A percentile compares a stretch with the other conserved stretches of the same genome.
These are phyloP conservation scores for Halteria grandinella DNA, from an alignment of 73 alveolate genomes.

Conservation along the genomic window DNA sequence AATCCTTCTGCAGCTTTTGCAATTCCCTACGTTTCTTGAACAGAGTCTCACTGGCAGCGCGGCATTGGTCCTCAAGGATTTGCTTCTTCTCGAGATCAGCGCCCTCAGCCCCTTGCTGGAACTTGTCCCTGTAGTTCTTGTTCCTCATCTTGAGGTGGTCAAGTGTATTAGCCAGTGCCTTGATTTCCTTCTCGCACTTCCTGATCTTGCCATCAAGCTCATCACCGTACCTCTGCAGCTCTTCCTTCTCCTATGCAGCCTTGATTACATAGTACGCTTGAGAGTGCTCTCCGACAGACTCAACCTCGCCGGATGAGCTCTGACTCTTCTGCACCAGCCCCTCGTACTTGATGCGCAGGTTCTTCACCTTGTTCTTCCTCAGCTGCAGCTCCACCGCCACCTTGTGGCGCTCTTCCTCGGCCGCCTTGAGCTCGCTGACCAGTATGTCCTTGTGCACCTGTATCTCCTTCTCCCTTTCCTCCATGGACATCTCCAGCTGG, in stretches of 20 bases:
- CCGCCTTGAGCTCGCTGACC: constrained; percentile 92
- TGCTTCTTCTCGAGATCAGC: constrained; percentile 76
- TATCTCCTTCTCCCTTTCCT: constrained; percentile 98
- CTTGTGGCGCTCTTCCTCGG: constrained; percentile 98
- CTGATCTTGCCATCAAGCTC: constrained; percentile 97
- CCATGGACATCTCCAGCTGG: constrained; percentile 96
- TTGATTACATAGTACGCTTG: constrained; percentile 97
- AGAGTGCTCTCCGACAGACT: constrained; percentile 93
- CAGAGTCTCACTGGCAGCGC: constrained; percentile 91
- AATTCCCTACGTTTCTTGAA: constrained; percentile 85
- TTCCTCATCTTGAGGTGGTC: constrained; percentile 89
- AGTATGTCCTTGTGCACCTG: constrained; percentile 96
- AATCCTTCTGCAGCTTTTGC: constrained; percentile 72
- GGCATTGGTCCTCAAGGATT: constrained; percentile 82
- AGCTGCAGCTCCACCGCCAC: constrained; percentile 96
- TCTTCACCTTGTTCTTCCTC: constrained; percentile 93
- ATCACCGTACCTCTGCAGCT: constrained; percentile 96
- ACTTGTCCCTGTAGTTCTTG: constrained; percentile 82
- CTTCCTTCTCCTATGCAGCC: constrained; percentile 98
- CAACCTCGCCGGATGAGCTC: constrained; percentile 86
- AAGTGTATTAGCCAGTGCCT: constrained; percentile 92
- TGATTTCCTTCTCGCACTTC: constrained; percentile 93
- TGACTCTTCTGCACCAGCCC: constrained; percentile 84
- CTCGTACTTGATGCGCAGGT: constrained; percentile 86
- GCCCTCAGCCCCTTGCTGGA: constrained; percentile 74